Conservation (phyloP, 345 rosid species). For the Murraya koenigii region DNA sequence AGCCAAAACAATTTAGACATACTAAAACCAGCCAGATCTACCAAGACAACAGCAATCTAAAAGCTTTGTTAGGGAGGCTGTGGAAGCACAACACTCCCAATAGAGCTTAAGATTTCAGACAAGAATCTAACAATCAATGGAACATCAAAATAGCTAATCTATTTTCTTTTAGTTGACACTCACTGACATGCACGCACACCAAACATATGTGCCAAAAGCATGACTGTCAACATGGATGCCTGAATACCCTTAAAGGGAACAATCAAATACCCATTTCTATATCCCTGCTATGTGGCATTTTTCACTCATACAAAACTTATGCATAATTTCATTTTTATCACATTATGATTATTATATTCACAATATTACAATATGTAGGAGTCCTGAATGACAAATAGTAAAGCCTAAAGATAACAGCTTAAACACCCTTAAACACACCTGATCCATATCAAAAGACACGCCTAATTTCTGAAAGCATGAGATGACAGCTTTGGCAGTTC, state of each 20-base stretch:
- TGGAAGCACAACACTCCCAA: too few relatives aligned
- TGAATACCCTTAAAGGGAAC: too few relatives aligned
- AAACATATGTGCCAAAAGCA: not conserved
- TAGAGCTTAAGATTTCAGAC: not conserved
- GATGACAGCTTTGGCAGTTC: slow-evolving; percentile 95
- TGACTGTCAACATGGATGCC: not conserved
- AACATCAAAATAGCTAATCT: not conserved
- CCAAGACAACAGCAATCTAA: not conserved
- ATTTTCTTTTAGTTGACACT: not conserved
- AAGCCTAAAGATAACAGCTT: not conserved
- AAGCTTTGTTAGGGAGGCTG: too few relatives aligned
- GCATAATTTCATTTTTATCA: not conserved
- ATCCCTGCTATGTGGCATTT: not conserved
- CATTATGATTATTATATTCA: not conserved
- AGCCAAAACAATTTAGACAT: not conserved
- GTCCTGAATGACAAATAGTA: not conserved
- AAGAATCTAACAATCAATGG: not conserved
- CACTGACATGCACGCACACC: not conserved
- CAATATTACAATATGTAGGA: not conserved
- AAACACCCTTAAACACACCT: slow-evolving; percentile 38
- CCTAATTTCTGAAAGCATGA: slow-evolving; percentile 93
- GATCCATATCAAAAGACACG: slow-evolving; percentile 70
- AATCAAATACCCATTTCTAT: not conserved
- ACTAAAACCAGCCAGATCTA: not conserved
- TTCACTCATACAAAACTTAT: not conserved